phyloP scores from a whole-genome alignment of 305 asterid genomes.

The Striga hermonthica region DNA sequence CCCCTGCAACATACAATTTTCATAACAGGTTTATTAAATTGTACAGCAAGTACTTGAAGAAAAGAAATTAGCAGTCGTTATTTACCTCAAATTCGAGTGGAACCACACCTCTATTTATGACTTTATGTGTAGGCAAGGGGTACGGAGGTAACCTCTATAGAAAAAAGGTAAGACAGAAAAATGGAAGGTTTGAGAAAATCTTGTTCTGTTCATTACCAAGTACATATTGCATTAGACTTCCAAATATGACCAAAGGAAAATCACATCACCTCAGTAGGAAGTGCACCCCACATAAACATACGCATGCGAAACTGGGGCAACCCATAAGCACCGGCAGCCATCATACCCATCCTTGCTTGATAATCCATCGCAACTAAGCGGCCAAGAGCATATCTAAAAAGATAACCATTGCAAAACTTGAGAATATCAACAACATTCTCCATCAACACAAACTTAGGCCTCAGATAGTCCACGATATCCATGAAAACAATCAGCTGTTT shows the following conservation, averaged over 20 bases:
- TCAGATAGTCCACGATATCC: background rate
- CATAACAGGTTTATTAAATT: background rate
- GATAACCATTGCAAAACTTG: background rate
- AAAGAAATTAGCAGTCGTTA: background rate
- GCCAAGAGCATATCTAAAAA: slow-evolving; percentile 9
- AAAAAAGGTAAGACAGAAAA: background rate
- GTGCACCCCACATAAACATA: slow-evolving; percentile 12
- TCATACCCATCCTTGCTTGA: slow-evolving; percentile 8
- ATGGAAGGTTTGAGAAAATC: too few species aligned
- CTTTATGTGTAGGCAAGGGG: slow-evolving; percentile 6
- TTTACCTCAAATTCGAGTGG: slow-evolving; percentile 4
- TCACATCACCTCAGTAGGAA: background rate
- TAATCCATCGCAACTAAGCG: slow-evolving; percentile 9
- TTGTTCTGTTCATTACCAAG: background rate
- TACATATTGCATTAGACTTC: background rate
- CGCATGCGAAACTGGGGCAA: slow-evolving; percentile 14
- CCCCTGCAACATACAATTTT: background rate
- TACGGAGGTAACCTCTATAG: slow-evolving; percentile 9
- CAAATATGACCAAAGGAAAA: background rate
- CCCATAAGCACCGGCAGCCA: slow-evolving; percentile 22
- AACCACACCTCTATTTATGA: slow-evolving; percentile 7
- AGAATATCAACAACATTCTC: slow-evolving; percentile 13
- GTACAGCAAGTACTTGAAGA: background rate
- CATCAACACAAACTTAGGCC: slow-evolving; percentile 3
- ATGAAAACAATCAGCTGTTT: slow-evolving; percentile 2